Evolutionary conservation across 164 flowering plant species (phyloP), one percentile per base, ranked within the genome.

Genomic region (Magnolia officinalis): DNA sequence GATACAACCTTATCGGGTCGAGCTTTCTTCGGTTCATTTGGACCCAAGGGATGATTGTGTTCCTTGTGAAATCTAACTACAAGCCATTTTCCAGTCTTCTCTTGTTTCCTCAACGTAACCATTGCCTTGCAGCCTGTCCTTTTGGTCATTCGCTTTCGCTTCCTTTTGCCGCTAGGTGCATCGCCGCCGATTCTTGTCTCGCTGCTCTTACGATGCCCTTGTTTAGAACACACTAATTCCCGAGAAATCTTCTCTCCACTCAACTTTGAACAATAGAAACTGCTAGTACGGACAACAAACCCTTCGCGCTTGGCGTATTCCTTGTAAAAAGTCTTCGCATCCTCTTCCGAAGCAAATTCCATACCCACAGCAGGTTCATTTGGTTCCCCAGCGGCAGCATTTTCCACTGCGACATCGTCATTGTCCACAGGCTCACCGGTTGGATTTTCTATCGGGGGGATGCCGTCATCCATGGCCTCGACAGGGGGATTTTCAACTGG

Each of bases 311-410:
- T 55, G 13, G 78, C 78, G 50, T 71, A 76, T 19, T 23, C 74
- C 72, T 76, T 71, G 21, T 76, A 76, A 24, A 76, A 76, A 9
- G 29, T 21, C 61, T 71, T 70, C 5, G 78, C 78, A 49, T 70
- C 63, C 20, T 76, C 78, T 59, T 61, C 74, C 10, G 67, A 55
- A 51, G 29, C 49, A 76, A 76, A 76, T 19, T 63, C 59, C 78
- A 76, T 71, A 45, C 78, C 78, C 52, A 70, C 74, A 71, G 37
- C 61, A 16, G 78, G 78, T 50, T 76, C 78, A 70, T 14, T 21
- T 20, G 24, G 45, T 50, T 70, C 58, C 7, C 10, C 58, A n/a
- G n/a, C 18, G 7, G 58, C 26, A 8, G 52, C 20, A n/a, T 50
- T 70, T 37, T 68, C 71, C 29, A 2, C n/a, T 6, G 50, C 2